Evolutionary conservation across 2,329 filamentous ascomycete species (phyloP), one percentile per base, ranked within the genome.

Genomic region (Fusarium buxicola): DNA sequence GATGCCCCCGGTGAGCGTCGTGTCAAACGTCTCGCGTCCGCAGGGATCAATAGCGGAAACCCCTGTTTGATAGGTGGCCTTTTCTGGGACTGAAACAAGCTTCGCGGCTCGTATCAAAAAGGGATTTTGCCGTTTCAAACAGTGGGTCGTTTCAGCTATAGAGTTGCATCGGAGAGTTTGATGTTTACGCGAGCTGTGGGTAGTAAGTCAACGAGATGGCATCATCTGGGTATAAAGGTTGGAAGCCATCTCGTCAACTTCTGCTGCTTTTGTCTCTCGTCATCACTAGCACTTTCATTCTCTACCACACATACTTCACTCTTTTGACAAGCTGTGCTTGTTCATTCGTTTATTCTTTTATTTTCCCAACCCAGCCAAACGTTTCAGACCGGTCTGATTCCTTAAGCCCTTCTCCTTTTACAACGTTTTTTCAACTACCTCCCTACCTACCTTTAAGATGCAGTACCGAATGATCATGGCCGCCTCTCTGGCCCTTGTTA

Each of bases 281-380:
- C 51, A 34, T 60, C 63, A 59, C 38, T 58, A 69, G 57, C 55
- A 61, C 58, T 56, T 54, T 64, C 52, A 54, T 59, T 60, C 15
- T 52, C 49, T 56, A 55, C 41, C 32, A 15, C 46, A 43, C 28
- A 24, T 47, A 52, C 15, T 58, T 63, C 68, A 58, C 46, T 68
- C 64, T 63, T 66, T 65, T 28, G 39, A 65, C 69, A 71, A 71
- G 69, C 68, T 63, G 69, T 32, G 66, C 69, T 71, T 71, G 55
- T 18, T 58, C 68, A 41, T 66, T 68, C 53, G 40, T 68, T 66
- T 53, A n/a, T 46, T 50, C 10, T 36, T 39, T 40, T 44, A 50
- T 50, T 47, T 40, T 36, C 11, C 21, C 21, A 21, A 21, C 24
- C 11, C 4, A 21, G 4, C 12, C 34, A 34, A 51, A 56, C 61